phyloP scores from a whole-genome alignment of 2,329 filamentous ascomycete genomes.

The Ceratocystis cubensis region DNA sequence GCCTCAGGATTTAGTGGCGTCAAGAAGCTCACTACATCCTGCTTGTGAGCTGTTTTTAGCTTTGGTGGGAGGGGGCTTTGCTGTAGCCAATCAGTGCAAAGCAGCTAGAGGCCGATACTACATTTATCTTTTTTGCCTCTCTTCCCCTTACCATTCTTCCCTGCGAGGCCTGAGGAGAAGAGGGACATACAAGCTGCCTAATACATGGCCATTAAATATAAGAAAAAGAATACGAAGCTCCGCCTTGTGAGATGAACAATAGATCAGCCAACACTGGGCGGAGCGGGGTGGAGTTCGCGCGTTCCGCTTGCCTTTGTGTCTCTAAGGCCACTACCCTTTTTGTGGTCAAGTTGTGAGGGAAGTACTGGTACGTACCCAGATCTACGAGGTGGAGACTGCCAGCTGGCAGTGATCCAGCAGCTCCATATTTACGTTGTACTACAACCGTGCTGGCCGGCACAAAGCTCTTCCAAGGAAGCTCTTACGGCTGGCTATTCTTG shows the following conservation, averaged over 20 bases:
- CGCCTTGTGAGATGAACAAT: neutral
- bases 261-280: neutral
- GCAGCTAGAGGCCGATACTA: neutral
- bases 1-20: neutral
- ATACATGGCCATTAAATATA: neutral
- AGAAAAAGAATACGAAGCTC: neutral
- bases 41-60: neutral
- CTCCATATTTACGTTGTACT: neutral
- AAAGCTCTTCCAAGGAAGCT: too few relatives aligned
- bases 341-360: neutral
- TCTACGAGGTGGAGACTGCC: neutral
- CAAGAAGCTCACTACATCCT: neutral
- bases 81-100: neutral
- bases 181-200: neutral
- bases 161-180: too few relatives aligned
- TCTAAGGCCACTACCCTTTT: neutral
- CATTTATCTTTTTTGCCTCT: neutral
- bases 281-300: neutral
- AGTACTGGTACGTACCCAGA: neutral
- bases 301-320: neutral
- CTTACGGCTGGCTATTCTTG: neutral
- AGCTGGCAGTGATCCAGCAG: neutral
- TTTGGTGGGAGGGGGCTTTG: neutral
- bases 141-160: neutral
- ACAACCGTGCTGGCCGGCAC: neutral